Evolutionary conservation across 2,329 filamentous ascomycete species (phyloP).

Genomic region (Coccinonectria pachysandricola): DNA sequence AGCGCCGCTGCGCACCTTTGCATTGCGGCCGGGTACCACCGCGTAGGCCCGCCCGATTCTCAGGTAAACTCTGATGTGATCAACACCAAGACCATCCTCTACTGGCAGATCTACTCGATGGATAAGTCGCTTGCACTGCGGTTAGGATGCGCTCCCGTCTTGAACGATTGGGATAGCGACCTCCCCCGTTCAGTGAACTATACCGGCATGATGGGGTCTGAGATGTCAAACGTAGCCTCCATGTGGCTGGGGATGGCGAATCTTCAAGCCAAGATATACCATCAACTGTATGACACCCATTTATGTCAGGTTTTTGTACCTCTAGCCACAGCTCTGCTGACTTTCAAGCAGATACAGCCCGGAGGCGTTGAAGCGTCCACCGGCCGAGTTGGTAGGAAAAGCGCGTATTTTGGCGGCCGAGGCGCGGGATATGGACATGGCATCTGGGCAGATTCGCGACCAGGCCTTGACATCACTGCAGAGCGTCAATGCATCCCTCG

Average conservation of each 20-base stretch:
- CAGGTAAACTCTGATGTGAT: constrained; percentile 22
- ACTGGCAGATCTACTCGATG: constrained; percentile 44
- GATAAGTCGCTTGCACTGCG: constrained; percentile 49
- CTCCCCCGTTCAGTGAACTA: constrained; percentile 33
- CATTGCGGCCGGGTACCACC: constrained; percentile 53
- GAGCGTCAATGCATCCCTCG: constrained; percentile 27
- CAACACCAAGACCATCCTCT: constrained; percentile 32
- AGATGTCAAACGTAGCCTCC: constrained; percentile 30
- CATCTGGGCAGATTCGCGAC: constrained; percentile 25
- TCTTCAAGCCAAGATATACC: constrained; percentile 50
- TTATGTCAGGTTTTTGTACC: neutral
- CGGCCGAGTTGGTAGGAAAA: constrained; percentile 28
- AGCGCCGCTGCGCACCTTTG: constrained; percentile 49
- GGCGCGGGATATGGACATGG: constrained; percentile 26
- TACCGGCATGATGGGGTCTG: constrained; percentile 28
- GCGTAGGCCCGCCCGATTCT: constrained; percentile 25
- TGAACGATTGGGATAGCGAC: constrained; percentile 51
- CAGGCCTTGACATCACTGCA: constrained; percentile 27
- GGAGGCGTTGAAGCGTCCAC: constrained; percentile 30
- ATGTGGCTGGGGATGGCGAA: constrained; percentile 46
- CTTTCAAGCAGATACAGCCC: constrained; percentile 36
- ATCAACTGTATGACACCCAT: constrained; percentile 28
- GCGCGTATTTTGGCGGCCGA: constrained; percentile 29
- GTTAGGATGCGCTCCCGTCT: constrained; percentile 45
- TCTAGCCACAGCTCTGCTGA: constrained; percentile 2